A percentile compares a stretch with the other conserved stretches of the same genome.
phyloP scores from a whole-genome alignment of 2,329 filamentous ascomycete species.

The Ophiostoma himal-ulmi region DNA sequence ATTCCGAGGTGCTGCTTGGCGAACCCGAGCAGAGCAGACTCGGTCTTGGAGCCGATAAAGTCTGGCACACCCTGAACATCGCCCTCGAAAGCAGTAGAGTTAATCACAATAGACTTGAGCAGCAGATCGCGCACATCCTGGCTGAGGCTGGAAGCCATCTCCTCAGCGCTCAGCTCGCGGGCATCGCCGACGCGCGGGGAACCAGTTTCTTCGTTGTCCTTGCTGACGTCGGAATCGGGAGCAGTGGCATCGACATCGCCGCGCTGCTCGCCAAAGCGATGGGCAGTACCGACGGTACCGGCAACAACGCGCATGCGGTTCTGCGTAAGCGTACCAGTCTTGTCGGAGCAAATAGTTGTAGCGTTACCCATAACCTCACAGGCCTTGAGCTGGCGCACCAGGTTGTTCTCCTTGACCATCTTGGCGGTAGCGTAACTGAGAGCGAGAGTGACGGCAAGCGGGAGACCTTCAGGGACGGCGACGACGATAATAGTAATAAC shows the following conservation, averaged over 20 bases:
- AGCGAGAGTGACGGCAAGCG: slow-evolving; percentile 70
- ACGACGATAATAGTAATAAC: slow-evolving; percentile 76
- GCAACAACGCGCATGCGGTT: slow-evolving; percentile 65
- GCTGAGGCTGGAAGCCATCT: slow-evolving; percentile 44
- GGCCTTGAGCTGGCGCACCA: slow-evolving; percentile 69
- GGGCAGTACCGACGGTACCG: slow-evolving; percentile 51
- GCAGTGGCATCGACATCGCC: slow-evolving; percentile 18
- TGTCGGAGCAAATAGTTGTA: slow-evolving; percentile 56
- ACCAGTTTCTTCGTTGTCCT: not conserved
- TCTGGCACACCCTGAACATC: slow-evolving; percentile 60
- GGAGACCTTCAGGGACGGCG: slow-evolving; percentile 70
- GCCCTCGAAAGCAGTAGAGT: slow-evolving; percentile 72
- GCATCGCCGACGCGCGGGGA: slow-evolving; percentile 6
- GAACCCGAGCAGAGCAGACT: slow-evolving; percentile 66
- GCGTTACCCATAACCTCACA: slow-evolving; percentile 77
- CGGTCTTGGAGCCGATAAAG: slow-evolving; percentile 73
- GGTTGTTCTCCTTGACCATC: slow-evolving; percentile 72
- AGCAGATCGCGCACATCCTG: slow-evolving; percentile 47
- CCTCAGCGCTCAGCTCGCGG: slow-evolving; percentile 39
- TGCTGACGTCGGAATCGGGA: slow-evolving; percentile 26
- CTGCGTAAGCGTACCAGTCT: slow-evolving; percentile 61
- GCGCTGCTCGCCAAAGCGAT: slow-evolving; percentile 47
- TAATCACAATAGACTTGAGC: slow-evolving; percentile 55
- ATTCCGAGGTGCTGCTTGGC: slow-evolving; percentile 62
- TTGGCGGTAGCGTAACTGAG: slow-evolving; percentile 70